A percentile compares a stretch with the other conserved stretches of the same genome.
phyloP scores from a whole-genome alignment of 2,329 filamentous ascomycete species.

The Ilyonectria destructans region DNA sequence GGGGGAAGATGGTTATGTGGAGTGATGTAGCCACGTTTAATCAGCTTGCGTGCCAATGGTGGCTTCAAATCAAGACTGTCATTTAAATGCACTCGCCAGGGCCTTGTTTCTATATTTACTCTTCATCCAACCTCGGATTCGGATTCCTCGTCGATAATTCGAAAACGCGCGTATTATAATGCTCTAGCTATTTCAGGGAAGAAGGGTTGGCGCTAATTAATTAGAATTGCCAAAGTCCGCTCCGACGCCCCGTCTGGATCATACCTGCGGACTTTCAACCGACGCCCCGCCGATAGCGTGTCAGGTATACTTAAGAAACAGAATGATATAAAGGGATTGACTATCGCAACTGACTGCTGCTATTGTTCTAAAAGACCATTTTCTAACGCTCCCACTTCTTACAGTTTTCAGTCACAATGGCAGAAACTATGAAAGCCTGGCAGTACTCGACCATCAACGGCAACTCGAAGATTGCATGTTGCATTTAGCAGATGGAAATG shows the following conservation, averaged over 20 bases:
- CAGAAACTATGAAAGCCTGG: slow-evolving; percentile 12
- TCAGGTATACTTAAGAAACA: not conserved
- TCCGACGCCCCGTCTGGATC: not conserved
- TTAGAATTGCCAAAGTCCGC: not conserved
- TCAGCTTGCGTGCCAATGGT: too few relatives aligned
- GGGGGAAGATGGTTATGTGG: too few relatives aligned
- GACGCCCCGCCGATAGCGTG: not conserved
- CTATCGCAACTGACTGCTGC: not conserved
- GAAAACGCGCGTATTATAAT: too few relatives aligned
- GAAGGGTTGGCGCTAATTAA: too few relatives aligned
- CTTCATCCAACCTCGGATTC: too few relatives aligned
- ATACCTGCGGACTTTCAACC: not conserved
- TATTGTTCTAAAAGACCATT: not conserved
- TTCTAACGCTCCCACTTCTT: not conserved
- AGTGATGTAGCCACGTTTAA: too few relatives aligned
- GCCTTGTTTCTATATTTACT: too few relatives aligned
- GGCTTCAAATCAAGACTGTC: too few relatives aligned
- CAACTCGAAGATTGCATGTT: slow-evolving; percentile 7
- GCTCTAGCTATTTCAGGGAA: too few relatives aligned
- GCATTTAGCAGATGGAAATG: too few relatives aligned
- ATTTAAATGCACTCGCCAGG: too few relatives aligned
- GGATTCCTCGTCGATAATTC: too few relatives aligned
- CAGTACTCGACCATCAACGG: slow-evolving; percentile 11
- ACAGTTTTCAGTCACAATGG: not conserved
- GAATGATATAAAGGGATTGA: not conserved